Percentiles rank a stretch among this genome's conserved stretches.
phyloP scores from a whole-genome alignment of 1,139 yeast species.

The Sugiyamaella xylanicola region DNA sequence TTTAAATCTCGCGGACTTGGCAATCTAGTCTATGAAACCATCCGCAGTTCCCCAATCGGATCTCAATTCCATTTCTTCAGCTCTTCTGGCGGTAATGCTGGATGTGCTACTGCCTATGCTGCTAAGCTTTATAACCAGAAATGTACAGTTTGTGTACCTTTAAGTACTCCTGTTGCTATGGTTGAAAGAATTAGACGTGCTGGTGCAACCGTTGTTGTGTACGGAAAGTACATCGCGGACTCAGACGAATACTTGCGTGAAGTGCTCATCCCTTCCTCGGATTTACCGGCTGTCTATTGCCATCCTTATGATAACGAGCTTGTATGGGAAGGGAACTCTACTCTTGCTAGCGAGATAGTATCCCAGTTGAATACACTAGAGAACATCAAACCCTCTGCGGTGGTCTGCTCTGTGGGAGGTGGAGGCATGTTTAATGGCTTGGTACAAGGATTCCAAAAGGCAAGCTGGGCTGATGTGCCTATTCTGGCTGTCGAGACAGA shows the following conservation, averaged over 20 bases:
- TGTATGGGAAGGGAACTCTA: conserved; percentile 73
- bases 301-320: conserved; percentile 68
- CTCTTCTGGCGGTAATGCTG: conserved; percentile 83
- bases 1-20: conserved; percentile 60
- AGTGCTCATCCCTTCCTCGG: conserved; percentile 39
- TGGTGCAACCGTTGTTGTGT: conserved; percentile 59
- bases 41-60: conserved; percentile 32
- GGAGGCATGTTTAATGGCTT: conserved; percentile 73
- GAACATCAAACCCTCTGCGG: conserved; percentile 51
- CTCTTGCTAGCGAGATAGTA: conserved; percentile 60
- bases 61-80: conserved; percentile 55
- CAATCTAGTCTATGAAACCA: conserved; percentile 39
- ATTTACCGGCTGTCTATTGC: conserved; percentile 52
- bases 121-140: conserved; percentile 46
- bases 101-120: conserved; percentile 70
- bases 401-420: conserved; percentile 74
- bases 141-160: conserved; percentile 70
- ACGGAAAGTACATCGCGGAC: conserved; percentile 63
- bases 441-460: conserved; percentile 55
- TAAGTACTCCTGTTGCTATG: conserved; percentile 49
- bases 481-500: conserved; percentile 63
- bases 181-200: conserved; percentile 48
- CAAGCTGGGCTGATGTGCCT: conserved; percentile 49
- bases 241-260: conserved; percentile 58
- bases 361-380: conserved; percentile 42